Conservation (phyloP, 225 moss, liverwort and hornwort species). For the Sphagnum contortum region DNA sequence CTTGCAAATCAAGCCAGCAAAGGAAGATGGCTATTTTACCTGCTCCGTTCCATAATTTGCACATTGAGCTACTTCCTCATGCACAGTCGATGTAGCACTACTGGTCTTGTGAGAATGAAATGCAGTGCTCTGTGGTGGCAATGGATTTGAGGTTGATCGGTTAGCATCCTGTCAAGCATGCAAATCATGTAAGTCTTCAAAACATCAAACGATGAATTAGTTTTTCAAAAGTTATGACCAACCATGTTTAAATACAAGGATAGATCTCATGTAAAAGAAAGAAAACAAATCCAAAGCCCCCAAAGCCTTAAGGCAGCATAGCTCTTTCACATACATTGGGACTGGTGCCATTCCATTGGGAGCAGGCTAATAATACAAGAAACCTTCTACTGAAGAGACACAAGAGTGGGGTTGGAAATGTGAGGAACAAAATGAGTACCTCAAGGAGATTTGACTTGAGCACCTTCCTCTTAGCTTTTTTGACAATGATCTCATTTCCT, state of each 20-base stretch:
- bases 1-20: background rate
- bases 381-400: too few relatives aligned
- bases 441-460: slow-evolving; percentile 19
- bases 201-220: background rate
- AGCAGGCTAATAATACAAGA: too few relatives aligned
- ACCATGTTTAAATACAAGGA: too few relatives aligned
- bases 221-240: background rate
- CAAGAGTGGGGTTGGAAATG: too few relatives aligned
- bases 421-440: slow-evolving; percentile 12
- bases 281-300: too few relatives aligned
- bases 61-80: slow-evolving; percentile 29
- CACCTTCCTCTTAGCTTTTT: slow-evolving; percentile 56
- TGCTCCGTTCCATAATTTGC: slow-evolving; percentile 86
- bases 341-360: too few relatives aligned
- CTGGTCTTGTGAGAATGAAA: slow-evolving; percentile 54
- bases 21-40: slow-evolving; percentile 25
- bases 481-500: slow-evolving; percentile 93
- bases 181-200: background rate
- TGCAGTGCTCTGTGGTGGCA: slow-evolving; percentile 77
- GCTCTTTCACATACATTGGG: too few relatives aligned
- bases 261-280: too few relatives aligned
- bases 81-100: slow-evolving; percentile 6
- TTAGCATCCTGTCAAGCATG: slow-evolving; percentile 24
- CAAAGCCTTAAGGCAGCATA: too few relatives aligned
- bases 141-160: slow-evolving; percentile 64